These are phyloP conservation scores for Clarkia xantiana DNA, from an alignment of 345 rosid genomes.

Conservation along the genomic window DNA sequence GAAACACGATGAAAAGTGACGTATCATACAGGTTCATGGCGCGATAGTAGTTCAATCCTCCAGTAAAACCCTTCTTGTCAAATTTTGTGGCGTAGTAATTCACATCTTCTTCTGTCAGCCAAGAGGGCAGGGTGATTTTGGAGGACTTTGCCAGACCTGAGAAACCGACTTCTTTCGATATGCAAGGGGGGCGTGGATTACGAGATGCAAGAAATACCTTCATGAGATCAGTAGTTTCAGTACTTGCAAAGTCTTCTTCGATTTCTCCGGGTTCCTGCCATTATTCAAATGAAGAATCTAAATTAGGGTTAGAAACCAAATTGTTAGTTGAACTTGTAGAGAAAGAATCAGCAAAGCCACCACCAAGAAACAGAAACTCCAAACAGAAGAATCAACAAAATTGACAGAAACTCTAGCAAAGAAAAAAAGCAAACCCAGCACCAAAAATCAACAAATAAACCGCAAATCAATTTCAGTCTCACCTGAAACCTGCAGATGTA, in stretches of 20 bases:
- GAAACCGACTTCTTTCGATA: conserved; percentile 46
- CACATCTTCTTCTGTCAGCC: conserved; percentile 64
- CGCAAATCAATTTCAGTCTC: conserved; percentile 5
- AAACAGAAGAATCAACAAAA: no score
- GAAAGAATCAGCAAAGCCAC: no score
- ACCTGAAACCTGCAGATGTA: conserved; percentile 79
- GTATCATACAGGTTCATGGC: conserved; percentile 42
- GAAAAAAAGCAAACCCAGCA: no score
- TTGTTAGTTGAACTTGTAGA: no score
- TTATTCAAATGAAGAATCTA: no score
- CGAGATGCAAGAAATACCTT: conserved; percentile 28
- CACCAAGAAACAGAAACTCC: no score
- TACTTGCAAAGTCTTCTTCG: conserved; percentile 61
- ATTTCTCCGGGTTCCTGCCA: conserved; percentile 55
- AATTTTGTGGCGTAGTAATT: conserved; percentile 44
- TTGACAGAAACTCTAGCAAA: no score
- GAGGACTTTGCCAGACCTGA: conserved; percentile 33
- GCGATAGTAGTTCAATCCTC: conserved; percentile 72
- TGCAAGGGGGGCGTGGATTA: conserved; percentile 30
- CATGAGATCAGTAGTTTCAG: conserved; percentile 33
- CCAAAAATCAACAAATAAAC: neutral
- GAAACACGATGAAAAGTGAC: neutral
- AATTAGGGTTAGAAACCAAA: no score
- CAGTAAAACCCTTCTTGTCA: conserved; percentile 59
- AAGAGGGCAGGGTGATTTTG: conserved; percentile 36